Percentiles rank a stretch among this genome's conserved stretches.
These are phyloP conservation scores for Bryoerythrophyllum caledonicum DNA, from an alignment of 225 moss, liverwort and hornwort genomes.

Conservation along the genomic window DNA sequence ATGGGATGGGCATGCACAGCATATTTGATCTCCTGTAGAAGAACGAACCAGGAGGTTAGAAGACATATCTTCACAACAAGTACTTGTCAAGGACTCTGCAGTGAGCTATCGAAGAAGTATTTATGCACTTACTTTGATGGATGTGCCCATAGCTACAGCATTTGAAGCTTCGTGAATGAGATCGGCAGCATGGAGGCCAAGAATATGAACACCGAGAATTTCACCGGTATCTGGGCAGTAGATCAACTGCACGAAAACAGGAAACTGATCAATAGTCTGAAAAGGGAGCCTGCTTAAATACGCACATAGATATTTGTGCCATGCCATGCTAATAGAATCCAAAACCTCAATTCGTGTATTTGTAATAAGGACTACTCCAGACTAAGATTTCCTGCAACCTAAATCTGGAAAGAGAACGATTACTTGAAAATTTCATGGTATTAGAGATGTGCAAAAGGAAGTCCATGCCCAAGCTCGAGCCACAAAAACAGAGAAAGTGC, in stretches of 20 bases:
- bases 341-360: conserved; percentile 3
- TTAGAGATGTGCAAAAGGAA: background rate
- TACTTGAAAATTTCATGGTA: too few relatives aligned
- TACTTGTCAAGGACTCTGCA: background rate
- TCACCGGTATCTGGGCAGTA: conserved; percentile 91
- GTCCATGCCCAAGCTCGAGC: background rate
- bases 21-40: conserved; percentile 80
- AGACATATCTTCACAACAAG: background rate
- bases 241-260: conserved; percentile 67
- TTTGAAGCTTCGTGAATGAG: conserved; percentile 99
- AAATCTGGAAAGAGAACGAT: too few relatives aligned
- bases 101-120: background rate
- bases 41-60: conserved; percentile 12
- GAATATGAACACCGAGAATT: conserved; percentile 96
- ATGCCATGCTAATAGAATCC: background rate
- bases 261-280: background rate
- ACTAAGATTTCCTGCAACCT: too few relatives aligned
- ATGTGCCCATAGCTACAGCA: conserved; percentile 86
- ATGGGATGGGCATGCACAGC: conserved; percentile 99
- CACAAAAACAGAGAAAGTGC: conserved; percentile 17
- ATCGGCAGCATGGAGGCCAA: conserved; percentile 97
- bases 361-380: too few relatives aligned
- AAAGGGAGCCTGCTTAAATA: too few relatives aligned
- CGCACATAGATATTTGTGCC: background rate
- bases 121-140: conserved; percentile 63